Conservation (phyloP, 257 asterid genomes). For the Euphrasia confusa region DNA sequence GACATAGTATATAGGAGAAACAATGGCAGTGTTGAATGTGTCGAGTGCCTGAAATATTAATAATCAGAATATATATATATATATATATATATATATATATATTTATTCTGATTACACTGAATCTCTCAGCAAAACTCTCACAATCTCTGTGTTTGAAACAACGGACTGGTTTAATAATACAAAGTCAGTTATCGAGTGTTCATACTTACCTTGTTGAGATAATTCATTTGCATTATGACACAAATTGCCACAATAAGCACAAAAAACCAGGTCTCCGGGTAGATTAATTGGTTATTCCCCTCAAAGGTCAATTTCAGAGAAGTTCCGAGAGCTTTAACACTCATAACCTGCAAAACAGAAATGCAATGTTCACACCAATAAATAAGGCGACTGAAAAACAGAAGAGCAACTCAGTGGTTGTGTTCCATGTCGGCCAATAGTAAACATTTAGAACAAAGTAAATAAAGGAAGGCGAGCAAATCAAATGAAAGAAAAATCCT, state of each 20-base stretch:
- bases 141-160: constrained; percentile 9
- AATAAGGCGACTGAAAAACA: constrained; percentile 13
- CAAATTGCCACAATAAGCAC: constrained; percentile 61
- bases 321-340: constrained; percentile 89
- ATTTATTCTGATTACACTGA: no score
- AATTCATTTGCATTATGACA: constrained; percentile 85
- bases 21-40: constrained; percentile 91
- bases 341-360: constrained; percentile 63
- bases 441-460: constrained; percentile 1
- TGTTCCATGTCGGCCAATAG: constrained; percentile 1
- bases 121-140: constrained; percentile 2
- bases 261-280: constrained; percentile 77
- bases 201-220: constrained; percentile 76
- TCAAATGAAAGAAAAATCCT: constrained; percentile 5
- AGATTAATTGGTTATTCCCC: constrained; percentile 76
- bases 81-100: no score
- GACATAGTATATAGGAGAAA: constrained; percentile 89
- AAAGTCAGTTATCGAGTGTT: neutral
- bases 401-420: neutral
- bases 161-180: constrained; percentile 21
- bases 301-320: constrained; percentile 75
- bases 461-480: no score
- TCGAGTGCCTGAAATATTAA: constrained; percentile 70
- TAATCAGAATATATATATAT: no score
- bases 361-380: constrained; percentile 9